A percentile compares a stretch with the other conserved stretches of the same genome.
phyloP scores from a whole-genome alignment of 2,329 filamentous ascomycete genomes.

The Huntiella decipiens region DNA sequence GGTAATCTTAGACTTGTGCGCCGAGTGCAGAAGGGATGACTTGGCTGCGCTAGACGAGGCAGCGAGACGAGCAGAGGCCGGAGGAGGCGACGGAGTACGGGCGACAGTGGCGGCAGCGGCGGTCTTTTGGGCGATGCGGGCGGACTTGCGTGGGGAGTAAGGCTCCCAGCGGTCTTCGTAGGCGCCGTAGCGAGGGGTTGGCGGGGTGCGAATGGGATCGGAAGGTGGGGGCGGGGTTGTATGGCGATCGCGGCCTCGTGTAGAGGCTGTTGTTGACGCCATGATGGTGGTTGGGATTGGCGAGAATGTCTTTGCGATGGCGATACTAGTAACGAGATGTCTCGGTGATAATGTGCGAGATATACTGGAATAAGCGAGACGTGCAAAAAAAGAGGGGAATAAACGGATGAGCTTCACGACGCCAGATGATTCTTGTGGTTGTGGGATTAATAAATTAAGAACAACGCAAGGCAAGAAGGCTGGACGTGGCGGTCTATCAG shows the following conservation, averaged over 20 bases:
- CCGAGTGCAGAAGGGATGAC: not conserved
- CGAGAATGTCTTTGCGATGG: not conserved
- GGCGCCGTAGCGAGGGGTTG: conserved; percentile 33
- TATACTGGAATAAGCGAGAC: too few relatives aligned
- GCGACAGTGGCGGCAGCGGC: conserved; percentile 16
- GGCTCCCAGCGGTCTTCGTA: conserved; percentile 52
- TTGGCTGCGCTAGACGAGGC: not conserved
- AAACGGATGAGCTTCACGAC: conserved; percentile 5
- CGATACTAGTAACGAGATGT: not conserved
- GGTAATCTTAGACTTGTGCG: conserved; percentile 8
- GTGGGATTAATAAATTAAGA: not conserved
- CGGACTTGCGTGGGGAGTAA: conserved; percentile 51
- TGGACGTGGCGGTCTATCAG: not conserved
- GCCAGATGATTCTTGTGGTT: not conserved
- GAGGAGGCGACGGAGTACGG: conserved; percentile 36
- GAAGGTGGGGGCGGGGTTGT: conserved; percentile 42
- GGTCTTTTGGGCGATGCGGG: conserved; percentile 39
- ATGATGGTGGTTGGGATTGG: conserved; percentile 15
- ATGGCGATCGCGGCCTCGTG: conserved; percentile 16
- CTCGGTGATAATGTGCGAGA: too few relatives aligned
- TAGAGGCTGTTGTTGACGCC: conserved; percentile 14
- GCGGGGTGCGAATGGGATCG: conserved; percentile 38
- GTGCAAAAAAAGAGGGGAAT: not conserved
- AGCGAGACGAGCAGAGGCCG: conserved; percentile 15
- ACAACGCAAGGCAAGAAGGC: not conserved